Percentiles rank a stretch among this genome's conserved stretches.
These are phyloP conservation scores for Tothia fuscella DNA, from an alignment of 2,329 filamentous ascomycete genomes.

Conservation along the genomic window DNA sequence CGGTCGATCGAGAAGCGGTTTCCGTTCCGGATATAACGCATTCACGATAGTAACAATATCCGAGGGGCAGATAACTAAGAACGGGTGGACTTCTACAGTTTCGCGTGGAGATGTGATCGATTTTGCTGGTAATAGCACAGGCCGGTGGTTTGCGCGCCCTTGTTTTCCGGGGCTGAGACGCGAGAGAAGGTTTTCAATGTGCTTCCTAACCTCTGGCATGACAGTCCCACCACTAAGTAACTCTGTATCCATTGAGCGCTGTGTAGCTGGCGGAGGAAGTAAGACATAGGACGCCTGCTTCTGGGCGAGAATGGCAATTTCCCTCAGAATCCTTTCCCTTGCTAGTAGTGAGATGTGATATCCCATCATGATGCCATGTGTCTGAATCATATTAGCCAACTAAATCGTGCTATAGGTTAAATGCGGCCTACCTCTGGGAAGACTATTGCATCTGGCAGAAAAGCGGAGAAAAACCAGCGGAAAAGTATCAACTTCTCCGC, in stretches of 20 bases:
- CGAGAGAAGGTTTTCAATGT: conserved; percentile 60
- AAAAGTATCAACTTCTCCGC: conserved; percentile 39
- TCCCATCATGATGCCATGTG: conserved; percentile 58
- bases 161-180: conserved; percentile 50
- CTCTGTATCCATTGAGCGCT: conserved; percentile 24
- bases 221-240: conserved; percentile 33
- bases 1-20: conserved; percentile 46
- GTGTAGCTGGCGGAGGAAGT: too few species aligned
- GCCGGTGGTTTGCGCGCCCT: conserved; percentile 31
- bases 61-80: conserved; percentile 65
- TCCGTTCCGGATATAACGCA: conserved; percentile 66
- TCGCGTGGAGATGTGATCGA: conserved; percentile 62
- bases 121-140: conserved; percentile 56
- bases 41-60: conserved; percentile 74
- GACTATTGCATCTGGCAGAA: conserved; percentile 70
- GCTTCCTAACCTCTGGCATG: conserved; percentile 50
- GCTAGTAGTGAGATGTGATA: conserved; percentile 89
- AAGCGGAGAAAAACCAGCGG: conserved; percentile 85
- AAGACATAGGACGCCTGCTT: conserved; percentile 44
- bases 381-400: conserved; percentile 31
- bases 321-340: conserved; percentile 59
- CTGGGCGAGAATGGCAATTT: conserved; percentile 70
- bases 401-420: conserved; percentile 7
- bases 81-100: conserved; percentile 68
- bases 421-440: conserved; percentile 61